A percentile compares a stretch with the other conserved stretches of the same genome.
Conservation (phyloP, 23 red algal genomes). For the Gracilariopsis chorda region DNA sequence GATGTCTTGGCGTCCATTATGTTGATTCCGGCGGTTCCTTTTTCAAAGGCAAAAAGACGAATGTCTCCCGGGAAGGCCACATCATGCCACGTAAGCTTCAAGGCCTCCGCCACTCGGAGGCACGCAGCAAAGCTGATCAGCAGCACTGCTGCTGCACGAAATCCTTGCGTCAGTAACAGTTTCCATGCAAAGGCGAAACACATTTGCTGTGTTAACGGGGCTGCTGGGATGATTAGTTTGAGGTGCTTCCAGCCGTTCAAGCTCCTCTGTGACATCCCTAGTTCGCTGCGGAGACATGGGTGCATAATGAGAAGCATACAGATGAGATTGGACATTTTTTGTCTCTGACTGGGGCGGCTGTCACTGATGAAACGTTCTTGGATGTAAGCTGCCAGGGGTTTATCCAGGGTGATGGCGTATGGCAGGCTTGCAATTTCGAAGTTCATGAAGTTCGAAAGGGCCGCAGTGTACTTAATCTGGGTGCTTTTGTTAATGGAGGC, state of each 20-base stretch:
- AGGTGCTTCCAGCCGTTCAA: not conserved
- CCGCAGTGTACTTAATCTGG: no score
- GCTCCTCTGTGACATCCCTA: not conserved
- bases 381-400: no score
- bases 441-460: no score
- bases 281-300: not conserved
- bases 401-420: no score
- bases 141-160: not conserved
- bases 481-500: no score
- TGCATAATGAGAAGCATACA: not conserved
- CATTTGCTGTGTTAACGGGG: not conserved
- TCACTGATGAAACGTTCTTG: no score
- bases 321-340: not conserved
- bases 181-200: not conserved
- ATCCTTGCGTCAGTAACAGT: not conserved
- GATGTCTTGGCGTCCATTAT: not conserved
- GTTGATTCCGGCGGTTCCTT: not conserved
- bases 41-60: not conserved
- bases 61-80: not conserved
- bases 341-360: not conserved
- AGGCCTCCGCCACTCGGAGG: not conserved
- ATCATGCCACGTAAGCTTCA: slow-evolving; percentile 2
- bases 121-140: not conserved
- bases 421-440: no score
- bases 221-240: not conserved